These are phyloP conservation scores for Pyricularia pennisetigena DNA, from an alignment of 2,329 filamentous ascomycete species.

Conservation along the genomic window DNA sequence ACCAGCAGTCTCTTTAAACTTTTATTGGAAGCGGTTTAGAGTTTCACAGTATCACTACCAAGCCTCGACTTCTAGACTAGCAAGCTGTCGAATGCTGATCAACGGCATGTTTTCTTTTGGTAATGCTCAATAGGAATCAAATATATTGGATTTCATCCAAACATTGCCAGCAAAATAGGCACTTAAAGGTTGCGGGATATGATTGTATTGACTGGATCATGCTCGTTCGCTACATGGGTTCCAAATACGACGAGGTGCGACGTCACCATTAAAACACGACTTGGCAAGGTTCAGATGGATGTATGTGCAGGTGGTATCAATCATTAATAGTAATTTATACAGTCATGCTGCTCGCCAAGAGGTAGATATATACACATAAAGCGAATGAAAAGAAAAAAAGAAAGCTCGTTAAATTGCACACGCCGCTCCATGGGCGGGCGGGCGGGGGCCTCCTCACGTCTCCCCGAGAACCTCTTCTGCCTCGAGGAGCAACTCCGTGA, in stretches of 20 bases:
- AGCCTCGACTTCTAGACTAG: not conserved
- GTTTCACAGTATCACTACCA: not conserved
- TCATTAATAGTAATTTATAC: not conserved
- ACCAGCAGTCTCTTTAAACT: not conserved
- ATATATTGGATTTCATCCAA: not conserved
- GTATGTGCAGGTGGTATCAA: not conserved
- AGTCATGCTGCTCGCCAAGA: not conserved
- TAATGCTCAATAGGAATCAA: not conserved
- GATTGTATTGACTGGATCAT: not conserved
- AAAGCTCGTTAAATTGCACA: not conserved
- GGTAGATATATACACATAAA: not conserved
- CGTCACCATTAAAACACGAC: not conserved
- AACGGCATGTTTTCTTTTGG: not conserved
- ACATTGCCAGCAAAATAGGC: not conserved
- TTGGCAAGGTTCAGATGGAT: not conserved
- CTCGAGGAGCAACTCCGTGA: slow-evolving; percentile 52
- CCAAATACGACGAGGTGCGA: not conserved
- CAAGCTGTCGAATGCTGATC: not conserved
- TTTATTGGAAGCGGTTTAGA: not conserved
- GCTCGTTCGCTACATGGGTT: not conserved
- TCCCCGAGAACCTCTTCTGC: not conserved
- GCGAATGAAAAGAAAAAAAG: not conserved
- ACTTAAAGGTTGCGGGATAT: not conserved
- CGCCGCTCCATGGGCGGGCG: too few relatives aligned
- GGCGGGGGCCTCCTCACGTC: not conserved